Evolutionary conservation across 371 early-diverging fungal genomes (phyloP).

Genomic region (Mucor indicus): DNA sequence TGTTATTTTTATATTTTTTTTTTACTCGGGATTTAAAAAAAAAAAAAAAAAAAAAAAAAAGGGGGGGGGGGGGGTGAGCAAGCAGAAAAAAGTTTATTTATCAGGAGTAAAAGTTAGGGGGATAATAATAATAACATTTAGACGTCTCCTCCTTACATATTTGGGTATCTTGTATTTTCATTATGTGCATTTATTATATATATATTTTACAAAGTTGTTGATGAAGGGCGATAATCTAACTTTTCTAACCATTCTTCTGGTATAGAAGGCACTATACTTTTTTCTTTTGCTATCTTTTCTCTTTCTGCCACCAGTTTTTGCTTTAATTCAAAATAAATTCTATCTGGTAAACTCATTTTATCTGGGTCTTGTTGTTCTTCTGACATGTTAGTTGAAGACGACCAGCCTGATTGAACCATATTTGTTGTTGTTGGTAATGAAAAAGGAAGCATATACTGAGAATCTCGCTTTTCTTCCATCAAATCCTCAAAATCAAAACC

Average conservation of each 20-base stretch:
- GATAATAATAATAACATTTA: no score
- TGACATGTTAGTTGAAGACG: not conserved
- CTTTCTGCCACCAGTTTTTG: constrained; percentile 29
- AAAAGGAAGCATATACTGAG: constrained; percentile 51
- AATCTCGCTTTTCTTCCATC: constrained; percentile 42
- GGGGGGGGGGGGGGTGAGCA: no score
- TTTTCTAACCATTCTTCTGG: constrained; percentile 51
- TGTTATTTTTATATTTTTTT: not conserved
- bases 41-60: constrained; percentile 2
- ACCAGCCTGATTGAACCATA: constrained; percentile 3
- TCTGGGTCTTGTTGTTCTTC: not conserved
- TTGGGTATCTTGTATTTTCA: no score
- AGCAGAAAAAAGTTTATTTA: no score
- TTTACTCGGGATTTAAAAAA: not conserved
- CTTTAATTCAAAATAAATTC: constrained; percentile 27
- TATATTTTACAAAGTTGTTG: no score
- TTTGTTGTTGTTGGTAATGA: constrained; percentile 40
- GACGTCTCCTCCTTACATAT: no score
- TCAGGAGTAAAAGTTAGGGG: not conserved
- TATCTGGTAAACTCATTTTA: constrained; percentile 21
- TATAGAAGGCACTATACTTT: constrained; percentile 37
- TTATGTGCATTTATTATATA: no score
- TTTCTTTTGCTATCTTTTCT: constrained; percentile 22
- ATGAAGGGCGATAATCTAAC: constrained; percentile 29
- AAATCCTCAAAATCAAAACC: not conserved